Conservation (phyloP, 169 alveolate species). For the Perkinsus marinus region DNA sequence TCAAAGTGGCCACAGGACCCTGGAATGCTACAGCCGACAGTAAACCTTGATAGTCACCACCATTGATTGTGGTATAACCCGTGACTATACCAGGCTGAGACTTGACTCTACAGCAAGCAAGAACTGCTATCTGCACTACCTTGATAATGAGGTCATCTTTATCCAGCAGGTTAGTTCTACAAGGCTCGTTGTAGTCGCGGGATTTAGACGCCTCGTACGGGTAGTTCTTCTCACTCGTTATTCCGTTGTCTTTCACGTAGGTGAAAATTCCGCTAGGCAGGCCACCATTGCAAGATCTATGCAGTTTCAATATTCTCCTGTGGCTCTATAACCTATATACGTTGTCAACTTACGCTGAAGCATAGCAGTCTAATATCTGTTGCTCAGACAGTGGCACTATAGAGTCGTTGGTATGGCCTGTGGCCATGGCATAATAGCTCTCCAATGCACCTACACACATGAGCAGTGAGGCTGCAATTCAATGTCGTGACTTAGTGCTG, state of each 20-base stretch:
- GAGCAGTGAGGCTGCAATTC: not conserved
- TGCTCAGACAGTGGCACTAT: not conserved
- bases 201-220: not conserved
- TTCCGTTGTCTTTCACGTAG: not conserved
- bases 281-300: not conserved
- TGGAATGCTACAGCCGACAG: not conserved
- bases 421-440: not conserved
- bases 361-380: not conserved
- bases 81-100: not conserved
- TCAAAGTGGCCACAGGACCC: not conserved
- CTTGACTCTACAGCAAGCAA: not conserved
- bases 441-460: not conserved
- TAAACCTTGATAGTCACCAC: not conserved
- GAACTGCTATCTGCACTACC: not conserved
- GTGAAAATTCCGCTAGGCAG: not conserved
- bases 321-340: no score
- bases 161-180: not conserved
- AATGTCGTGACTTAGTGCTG: not conserved
- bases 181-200: not conserved
- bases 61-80: not conserved
- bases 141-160: not conserved
- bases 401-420: not conserved
- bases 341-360: not conserved
- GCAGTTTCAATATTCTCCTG: not conserved
- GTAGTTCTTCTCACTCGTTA: not conserved